A percentile compares a stretch with the other conserved stretches of the same genome.
These are phyloP conservation scores for Dacryopinax primogenitus DNA, from an alignment of 768 basidiomycete species.

Conservation along the genomic window DNA sequence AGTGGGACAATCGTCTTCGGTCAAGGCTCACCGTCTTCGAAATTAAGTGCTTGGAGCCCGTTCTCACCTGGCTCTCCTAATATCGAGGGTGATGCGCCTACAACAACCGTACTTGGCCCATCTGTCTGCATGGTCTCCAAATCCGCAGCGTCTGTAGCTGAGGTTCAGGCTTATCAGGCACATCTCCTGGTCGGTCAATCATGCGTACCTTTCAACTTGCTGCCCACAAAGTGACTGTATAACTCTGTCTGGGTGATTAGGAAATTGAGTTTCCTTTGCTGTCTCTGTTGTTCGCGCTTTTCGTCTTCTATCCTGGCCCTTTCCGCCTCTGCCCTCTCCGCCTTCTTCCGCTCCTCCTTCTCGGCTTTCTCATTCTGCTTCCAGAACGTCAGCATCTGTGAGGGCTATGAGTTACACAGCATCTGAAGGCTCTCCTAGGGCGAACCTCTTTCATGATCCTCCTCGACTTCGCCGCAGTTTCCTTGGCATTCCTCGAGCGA, in stretches of 20 bases:
- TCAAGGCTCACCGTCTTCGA: slow-evolving; percentile 62
- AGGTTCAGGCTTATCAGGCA: background rate
- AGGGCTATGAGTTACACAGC: background rate
- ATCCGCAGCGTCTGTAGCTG: background rate
- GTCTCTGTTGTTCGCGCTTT: slow-evolving; percentile 81
- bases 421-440: background rate
- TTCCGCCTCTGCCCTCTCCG: slow-evolving; percentile 87
- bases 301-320: slow-evolving; percentile 82
- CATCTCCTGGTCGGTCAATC: background rate
- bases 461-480: background rate
- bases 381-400: slow-evolving; percentile 87
- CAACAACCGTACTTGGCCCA: background rate
- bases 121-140: background rate
- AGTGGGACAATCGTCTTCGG: background rate
- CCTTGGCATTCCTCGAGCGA: background rate
- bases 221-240: slow-evolving; percentile 98
- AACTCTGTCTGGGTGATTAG: slow-evolving; percentile 97
- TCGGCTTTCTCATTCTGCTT: slow-evolving; percentile 97
- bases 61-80: slow-evolving; percentile 4
- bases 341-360: slow-evolving; percentile 77
- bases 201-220: slow-evolving; percentile 45
- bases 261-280: slow-evolving; percentile 94
- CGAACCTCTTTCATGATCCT: slow-evolving; percentile 7
- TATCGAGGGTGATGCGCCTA: background rate
- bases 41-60: slow-evolving; percentile 62